Conservation (phyloP, 2,329 filamentous ascomycete species). For the Sporothrix luriei region DNA sequence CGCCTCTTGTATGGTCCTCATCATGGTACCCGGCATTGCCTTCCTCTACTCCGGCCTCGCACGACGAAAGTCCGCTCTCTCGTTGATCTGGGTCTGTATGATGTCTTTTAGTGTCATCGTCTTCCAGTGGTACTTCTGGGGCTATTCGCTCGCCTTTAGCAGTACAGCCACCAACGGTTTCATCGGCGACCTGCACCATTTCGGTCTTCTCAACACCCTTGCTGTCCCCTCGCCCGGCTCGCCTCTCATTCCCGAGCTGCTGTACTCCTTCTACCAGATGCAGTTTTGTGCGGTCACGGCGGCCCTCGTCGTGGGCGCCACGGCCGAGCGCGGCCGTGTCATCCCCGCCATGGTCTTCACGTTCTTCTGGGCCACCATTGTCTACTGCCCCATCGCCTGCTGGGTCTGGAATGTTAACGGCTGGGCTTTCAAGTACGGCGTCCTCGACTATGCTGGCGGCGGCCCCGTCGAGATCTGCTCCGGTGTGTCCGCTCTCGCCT, state of each 20-base stretch:
- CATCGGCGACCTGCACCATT: slow-evolving; percentile 88
- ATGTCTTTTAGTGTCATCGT: slow-evolving; percentile 86
- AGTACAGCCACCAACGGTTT: slow-evolving; percentile 79
- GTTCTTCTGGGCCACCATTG: slow-evolving; percentile 94
- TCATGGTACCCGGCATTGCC: slow-evolving; percentile 96
- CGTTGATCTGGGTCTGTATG: slow-evolving; percentile 97
- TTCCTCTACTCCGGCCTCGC: slow-evolving; percentile 97
- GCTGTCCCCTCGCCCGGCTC: slow-evolving; percentile 85
- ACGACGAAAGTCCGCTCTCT: slow-evolving; percentile 95
- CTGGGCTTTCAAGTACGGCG: slow-evolving; percentile 88
- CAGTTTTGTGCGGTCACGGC: slow-evolving; percentile 95
- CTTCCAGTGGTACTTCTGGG: slow-evolving; percentile 99
- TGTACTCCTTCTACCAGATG: slow-evolving; percentile 98
- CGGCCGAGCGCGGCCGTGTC: slow-evolving; percentile 90
- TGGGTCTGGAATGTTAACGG: slow-evolving; percentile 97
- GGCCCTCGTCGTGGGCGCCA: slow-evolving; percentile 86
- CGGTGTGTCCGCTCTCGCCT: slow-evolving; percentile 88
- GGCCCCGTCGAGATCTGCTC: slow-evolving; percentile 97
- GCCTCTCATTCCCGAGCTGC: slow-evolving; percentile 81
- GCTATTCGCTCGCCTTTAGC: slow-evolving; percentile 93
- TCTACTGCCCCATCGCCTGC: slow-evolving; percentile 95
- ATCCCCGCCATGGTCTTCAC: slow-evolving; percentile 93
- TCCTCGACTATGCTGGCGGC: slow-evolving; percentile 94
- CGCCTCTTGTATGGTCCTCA: slow-evolving; percentile 85
- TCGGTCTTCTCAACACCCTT: slow-evolving; percentile 83